A percentile compares a stretch with the other conserved stretches of the same genome.
Evolutionary conservation across 2,329 filamentous ascomycete species (phyloP).

Genomic region (Hymenoscyphus scutula): DNA sequence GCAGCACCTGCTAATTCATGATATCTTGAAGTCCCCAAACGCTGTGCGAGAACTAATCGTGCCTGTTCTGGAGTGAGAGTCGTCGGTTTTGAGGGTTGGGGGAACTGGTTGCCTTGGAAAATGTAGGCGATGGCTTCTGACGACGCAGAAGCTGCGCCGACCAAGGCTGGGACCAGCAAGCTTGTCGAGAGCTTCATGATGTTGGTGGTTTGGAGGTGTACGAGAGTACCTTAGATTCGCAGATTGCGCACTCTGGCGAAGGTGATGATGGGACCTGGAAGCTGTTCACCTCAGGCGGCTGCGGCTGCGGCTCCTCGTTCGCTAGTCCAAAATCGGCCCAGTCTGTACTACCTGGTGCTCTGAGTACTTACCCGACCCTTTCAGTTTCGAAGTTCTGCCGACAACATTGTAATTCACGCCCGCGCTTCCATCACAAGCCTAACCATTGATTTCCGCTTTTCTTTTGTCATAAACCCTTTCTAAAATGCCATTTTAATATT

Average conservation of each 20-base stretch:
- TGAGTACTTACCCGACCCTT: no score
- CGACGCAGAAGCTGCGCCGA: conserved; percentile 38
- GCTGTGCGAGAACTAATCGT: conserved; percentile 58
- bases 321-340: neutral
- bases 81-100: conserved; percentile 46
- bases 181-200: conserved; percentile 42
- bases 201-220: conserved; percentile 18
- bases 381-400: conserved; percentile 2
- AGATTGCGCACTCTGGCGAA: neutral
- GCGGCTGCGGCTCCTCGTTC: no score
- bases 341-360: neutral
- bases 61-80: conserved; percentile 46
- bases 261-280: conserved; percentile 10
- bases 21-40: conserved; percentile 46
- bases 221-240: conserved; percentile 6
- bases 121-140: conserved; percentile 53
- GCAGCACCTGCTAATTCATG: conserved; percentile 44
- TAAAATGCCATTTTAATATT: neutral
- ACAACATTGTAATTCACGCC: neutral
- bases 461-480: neutral
- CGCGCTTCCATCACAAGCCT: neutral
- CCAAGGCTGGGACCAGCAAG: conserved; percentile 40
- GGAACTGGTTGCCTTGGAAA: conserved; percentile 35
- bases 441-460: neutral
- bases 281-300: conserved; percentile 7